Base-by-base conservation (phyloP, 768 basidiomycete species). In the Cantharellus anzutake region DNA sequence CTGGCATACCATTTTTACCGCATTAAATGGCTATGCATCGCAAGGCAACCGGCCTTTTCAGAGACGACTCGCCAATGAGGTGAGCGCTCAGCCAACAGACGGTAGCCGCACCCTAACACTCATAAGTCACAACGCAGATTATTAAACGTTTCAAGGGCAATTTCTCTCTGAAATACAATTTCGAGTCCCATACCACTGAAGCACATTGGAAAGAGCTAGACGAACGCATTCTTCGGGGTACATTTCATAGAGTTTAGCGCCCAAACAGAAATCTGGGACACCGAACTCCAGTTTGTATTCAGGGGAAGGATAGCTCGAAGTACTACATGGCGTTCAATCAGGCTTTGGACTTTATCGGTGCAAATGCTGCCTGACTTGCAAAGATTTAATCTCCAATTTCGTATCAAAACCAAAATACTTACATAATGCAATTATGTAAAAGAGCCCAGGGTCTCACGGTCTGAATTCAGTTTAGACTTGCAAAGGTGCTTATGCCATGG, bases 201-300 rank as follows among this genome's bases (percentile, higher is more conserved):
- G 70, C 78, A 61, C 92, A 96, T 71, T 75, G 78, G 48, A 71
- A 80, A 57, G 74, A 73, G 20, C 20, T 29, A 29, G 29, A 75
- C 80, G 11, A 75, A 76, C 57, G 76, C 71, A 2, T 94, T 88
- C 76, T 97, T 91, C 75, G 78, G 82, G 75, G 84, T 81, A 71
- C 61, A 39, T 37, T 41, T 42, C 63, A 59, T 37, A 51, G 14
- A 62, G 63, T 60, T 20, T 5, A 53, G 57, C 59, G 68, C 58
- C 1, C 29, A 48, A 29, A 11, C 29, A 48, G 11, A 11, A 11
- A 11, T 48, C 11, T 29, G 29, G 29, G 29, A 11, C 44, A 11
- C 11, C 44, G 29, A 48, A 11, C 11, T 48, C 20, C 64, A 37
- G 14, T 57, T 35, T 51, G 40, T 61, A 41, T 41, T 38, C 61